A percentile compares a stretch with the other conserved stretches of the same genome.
These are phyloP conservation scores for Podosphaera leucotricha DNA, from an alignment of 2,329 filamentous ascomycete species.

Conservation along the genomic window DNA sequence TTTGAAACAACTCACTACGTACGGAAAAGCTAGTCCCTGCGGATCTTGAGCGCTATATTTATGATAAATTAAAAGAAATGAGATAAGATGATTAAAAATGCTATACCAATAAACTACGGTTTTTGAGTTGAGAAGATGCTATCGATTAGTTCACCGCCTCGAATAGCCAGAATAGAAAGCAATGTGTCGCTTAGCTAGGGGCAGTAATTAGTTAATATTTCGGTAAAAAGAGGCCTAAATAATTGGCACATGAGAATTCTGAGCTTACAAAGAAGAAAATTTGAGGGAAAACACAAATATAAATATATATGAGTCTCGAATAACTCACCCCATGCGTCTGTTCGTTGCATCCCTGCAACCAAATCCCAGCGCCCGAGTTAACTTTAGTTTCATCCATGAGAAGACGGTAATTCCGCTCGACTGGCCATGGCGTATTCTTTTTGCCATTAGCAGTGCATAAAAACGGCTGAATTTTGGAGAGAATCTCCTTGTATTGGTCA, in stretches of 20 bases:
- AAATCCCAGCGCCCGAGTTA: conserved; percentile 49
- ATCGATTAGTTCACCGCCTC: conserved; percentile 55
- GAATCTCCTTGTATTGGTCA: conserved; percentile 54
- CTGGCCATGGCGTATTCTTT: conserved; percentile 28
- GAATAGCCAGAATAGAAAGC: conserved; percentile 51
- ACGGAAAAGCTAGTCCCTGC: too few species aligned
- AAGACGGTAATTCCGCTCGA: conserved; percentile 58
- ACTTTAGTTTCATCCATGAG: conserved; percentile 46
- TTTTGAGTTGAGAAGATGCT: conserved; percentile 35
- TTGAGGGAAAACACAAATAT: too few species aligned
- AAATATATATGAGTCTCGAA: too few species aligned
- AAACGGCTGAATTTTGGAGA: conserved; percentile 40
- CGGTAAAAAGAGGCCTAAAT: not conserved
- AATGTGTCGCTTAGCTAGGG: conserved; percentile 54
- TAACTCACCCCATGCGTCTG: conserved; percentile 65
- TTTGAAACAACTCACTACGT: too few species aligned
- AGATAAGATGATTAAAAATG: too few species aligned
- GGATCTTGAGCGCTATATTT: too few species aligned
- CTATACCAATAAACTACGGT: conserved; percentile 5
- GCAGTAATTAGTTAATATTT: not conserved
- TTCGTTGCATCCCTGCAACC: conserved; percentile 88
- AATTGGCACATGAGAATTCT: not conserved
- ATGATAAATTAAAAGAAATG: too few species aligned
- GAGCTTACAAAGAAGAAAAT: too few species aligned
- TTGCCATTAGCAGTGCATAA: conserved; percentile 26